Base-by-base conservation (phyloP, 306 rosid genomes). In the Chamaecrista fasciculata region DNA sequence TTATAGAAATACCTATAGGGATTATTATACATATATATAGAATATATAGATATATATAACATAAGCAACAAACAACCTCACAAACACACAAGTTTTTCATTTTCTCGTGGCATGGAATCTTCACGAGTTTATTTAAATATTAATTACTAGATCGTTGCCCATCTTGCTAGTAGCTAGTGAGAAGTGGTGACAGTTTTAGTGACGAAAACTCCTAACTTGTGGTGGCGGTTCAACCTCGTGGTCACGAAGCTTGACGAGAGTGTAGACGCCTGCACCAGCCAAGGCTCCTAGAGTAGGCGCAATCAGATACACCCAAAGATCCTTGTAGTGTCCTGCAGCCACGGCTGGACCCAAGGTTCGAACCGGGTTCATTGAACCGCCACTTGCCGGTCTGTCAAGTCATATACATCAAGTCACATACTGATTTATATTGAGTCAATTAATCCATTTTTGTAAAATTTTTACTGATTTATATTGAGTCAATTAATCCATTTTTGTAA, bases 311-410 rank as follows among this genome's bases (percentile, higher is more conserved):
- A 94, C 8, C 98, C 98, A 94, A 33, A 94, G 4, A 5, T 71
- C 72, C 50, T 62, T 84, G 77, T 82, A 94, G 63, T 88, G 88
- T 53, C 96, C 96, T 1, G 96, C 95, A 0, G 98, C 98, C 20
- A 94, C 80, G 0, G 98, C 98, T 6, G 98, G 97, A 14, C 98
- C 97, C 29, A 94, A 78, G 8, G 98, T 94, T n/a, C 98, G 84
- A 66, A 94, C 98, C 2, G 97, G 98, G 61, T 94, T 94, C 98
- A 94, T 94, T 0, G 98, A 90, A 56, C 86, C 98, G 2, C 97
- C 97, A 20, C 90, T 88, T 2, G 87, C 34, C 43, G 96, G 96
- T 84, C 98, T 93, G 55, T 47, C 37, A 57, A 16, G 20, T 16
- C 42, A 47, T n/a, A 55, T 20, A 10, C n/a, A n/a, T n/a, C n/a